Evolutionary conservation across 345 rosid species (phyloP), one percentile per base, ranked within the genome.

Genomic region (Anacardium occidentale): DNA sequence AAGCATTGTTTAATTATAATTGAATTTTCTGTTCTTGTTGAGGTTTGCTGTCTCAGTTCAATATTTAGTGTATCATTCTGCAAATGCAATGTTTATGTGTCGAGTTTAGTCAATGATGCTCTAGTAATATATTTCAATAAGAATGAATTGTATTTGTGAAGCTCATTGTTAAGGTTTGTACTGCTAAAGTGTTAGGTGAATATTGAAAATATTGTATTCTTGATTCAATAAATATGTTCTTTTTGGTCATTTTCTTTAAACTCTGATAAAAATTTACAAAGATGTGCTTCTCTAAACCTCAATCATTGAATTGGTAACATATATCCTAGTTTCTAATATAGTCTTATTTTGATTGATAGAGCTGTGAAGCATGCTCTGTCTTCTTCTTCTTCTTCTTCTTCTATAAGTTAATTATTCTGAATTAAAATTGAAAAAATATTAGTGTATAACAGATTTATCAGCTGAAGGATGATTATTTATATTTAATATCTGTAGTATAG

Each of bases 391-490:
- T 48, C 32, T 69, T 22, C 11, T 62, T 69, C 54, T 7, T 56
- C 13, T 44, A 12, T 67, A 25, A 53, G 52, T 67, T 26, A 24
- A 44, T 56, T 60, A 56, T 69, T 7, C 52, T 55, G 20, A 1
- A 11, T 57, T 54, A 57, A 69, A 62, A 56, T 10, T 69, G 64
- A 37, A 10, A 17, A 22, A n/a, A n/a, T n/a, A n/a, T n/a, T n/a
- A n/a, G n/a, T n/a, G n/a, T n/a, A n/a, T 45, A 25, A n/a, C 63
- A 42, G 20, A 44, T 56, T 20, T 42, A 26, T 57, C 21, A 14
- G 22, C 50, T 68, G 32, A 44, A 25, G 44, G 40, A 17, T 1
- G 54, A 44, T 69, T 69, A 15, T 37, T 10, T 57, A 42, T 37
- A 40, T 20, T 2, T 24, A 25, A 24, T 57, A 10, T 58, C 2